A percentile compares a stretch with the other conserved stretches of the same genome.
These are phyloP conservation scores for Salix caprea DNA, from an alignment of 345 rosid genomes.

Conservation along the genomic window DNA sequence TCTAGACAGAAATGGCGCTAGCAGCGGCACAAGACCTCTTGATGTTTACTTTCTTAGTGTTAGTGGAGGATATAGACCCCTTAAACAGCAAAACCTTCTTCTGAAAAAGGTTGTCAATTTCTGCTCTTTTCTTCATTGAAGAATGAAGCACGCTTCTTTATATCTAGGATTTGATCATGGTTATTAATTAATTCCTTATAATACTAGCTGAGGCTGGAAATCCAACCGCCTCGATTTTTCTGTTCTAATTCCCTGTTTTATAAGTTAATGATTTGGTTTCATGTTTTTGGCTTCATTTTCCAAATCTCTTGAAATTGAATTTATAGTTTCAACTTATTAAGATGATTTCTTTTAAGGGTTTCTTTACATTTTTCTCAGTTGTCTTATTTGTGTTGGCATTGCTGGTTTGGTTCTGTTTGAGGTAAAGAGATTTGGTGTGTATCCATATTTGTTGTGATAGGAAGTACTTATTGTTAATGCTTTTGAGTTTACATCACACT, in stretches of 20 bases:
- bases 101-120: conserved; percentile 70
- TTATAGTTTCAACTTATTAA: not conserved
- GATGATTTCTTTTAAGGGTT: not conserved
- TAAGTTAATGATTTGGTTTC: not conserved
- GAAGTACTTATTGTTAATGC: not conserved
- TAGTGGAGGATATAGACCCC: conserved; percentile 50
- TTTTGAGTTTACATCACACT: not conserved
- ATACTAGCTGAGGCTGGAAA: not conserved
- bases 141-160: not conserved
- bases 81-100: conserved; percentile 44
- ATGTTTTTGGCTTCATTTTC: not conserved
- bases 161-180: not conserved
- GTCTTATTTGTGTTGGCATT: not conserved
- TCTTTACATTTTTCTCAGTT: not conserved
- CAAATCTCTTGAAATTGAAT: no score
- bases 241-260: not conserved
- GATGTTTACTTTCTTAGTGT: conserved; percentile 61
- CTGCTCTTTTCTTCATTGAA: not conserved
- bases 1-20: conserved; percentile 16
- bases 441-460: not conserved
- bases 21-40: conserved; percentile 12
- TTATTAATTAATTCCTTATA: no score
- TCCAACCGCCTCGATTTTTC: not conserved
- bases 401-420: not conserved
- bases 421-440: not conserved